Evolutionary conservation across 192 early-diverging fungal species (phyloP), one percentile per base, ranked within the genome.

Genomic region (Backusella psychrophila): DNA sequence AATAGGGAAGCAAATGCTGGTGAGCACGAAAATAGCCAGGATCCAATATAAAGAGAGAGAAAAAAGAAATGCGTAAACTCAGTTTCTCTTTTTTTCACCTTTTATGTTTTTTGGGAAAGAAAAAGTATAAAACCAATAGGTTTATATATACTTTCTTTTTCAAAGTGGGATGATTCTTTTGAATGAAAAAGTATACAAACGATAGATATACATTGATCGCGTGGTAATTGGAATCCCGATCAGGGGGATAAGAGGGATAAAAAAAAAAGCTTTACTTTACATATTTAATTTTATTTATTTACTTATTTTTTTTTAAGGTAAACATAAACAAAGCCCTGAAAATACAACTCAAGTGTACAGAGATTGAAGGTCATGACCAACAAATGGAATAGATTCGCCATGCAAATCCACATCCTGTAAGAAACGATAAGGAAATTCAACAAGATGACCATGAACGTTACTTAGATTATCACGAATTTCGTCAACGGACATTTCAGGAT

Each of bases 391-490:
- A 11, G 78, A 74, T 72, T 78, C 78, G 39, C 85, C 84, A 23
- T 85, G 49, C 9, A 89, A 74, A 73, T 89, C 85, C 59, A 87
- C 85, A 14, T 83, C 66, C 11, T 71, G 52, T 80, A 89, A 82
- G 75, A 89, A 89, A 31, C 70, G 35, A 14, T 74, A 70, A 19
- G 88, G 88, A 78, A 89, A 89, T 67, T 85, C 81, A 46, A 89
- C 88, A 56, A 89, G 76, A 69, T 89, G 88, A 11, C 88, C 88
- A 4, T 82, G 83, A n/a, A 90, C 79, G 29, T 80, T 76, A 31
- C 76, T 67, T 23, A 90, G 46, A 21, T 78, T 71, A 36, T 68
- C 73, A 26, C 79, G 75, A 59, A 88, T 78, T 31, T 78, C 74
- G 41, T 85, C 78, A 8, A 85, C 85, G 5, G 85, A 76, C 69